phyloP scores from a whole-genome alignment of 768 basidiomycete genomes.

The Inosperma sp. region DNA sequence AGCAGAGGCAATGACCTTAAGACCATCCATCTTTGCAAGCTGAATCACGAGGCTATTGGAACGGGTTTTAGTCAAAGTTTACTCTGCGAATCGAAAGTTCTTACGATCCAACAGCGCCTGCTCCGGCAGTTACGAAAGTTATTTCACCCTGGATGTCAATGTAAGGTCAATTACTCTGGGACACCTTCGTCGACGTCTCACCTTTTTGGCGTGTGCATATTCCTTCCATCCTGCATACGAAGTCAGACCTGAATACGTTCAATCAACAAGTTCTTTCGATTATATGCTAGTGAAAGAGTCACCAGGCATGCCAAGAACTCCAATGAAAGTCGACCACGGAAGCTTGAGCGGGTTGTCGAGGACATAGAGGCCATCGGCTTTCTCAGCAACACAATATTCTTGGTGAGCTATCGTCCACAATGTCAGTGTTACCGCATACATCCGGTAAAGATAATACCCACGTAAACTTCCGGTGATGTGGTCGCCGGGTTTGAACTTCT shows the following conservation, averaged over 20 bases:
- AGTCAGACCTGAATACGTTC: slow-evolving; percentile 29
- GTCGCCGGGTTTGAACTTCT: no score
- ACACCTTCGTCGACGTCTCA: no score
- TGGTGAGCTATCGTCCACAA: slow-evolving; percentile 30
- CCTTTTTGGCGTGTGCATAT: slow-evolving; percentile 37
- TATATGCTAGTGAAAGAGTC: slow-evolving; percentile 26
- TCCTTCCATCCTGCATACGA: slow-evolving; percentile 41
- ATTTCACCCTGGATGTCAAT: no score
- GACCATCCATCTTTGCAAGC: slow-evolving; percentile 46
- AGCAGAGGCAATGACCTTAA: slow-evolving; percentile 67
- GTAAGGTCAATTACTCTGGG: no score
- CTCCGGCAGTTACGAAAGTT: slow-evolving; percentile 39
- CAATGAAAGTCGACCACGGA: slow-evolving; percentile 47
- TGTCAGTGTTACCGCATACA: neutral
- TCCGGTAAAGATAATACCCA: neutral
- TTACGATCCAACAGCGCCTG: slow-evolving; percentile 57
- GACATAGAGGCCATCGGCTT: slow-evolving; percentile 20
- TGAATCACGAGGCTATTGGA: slow-evolving; percentile 44
- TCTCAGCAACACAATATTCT: slow-evolving; percentile 35
- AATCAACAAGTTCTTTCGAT: neutral
- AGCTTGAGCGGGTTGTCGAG: slow-evolving; percentile 41
- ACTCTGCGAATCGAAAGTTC: slow-evolving; percentile 18
- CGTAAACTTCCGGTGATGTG: slow-evolving; percentile 23
- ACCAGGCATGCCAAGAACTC: slow-evolving; percentile 54
- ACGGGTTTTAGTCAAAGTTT: neutral